phyloP scores from a whole-genome alignment of 257 asterid species.

The Nicotiana otophora region DNA sequence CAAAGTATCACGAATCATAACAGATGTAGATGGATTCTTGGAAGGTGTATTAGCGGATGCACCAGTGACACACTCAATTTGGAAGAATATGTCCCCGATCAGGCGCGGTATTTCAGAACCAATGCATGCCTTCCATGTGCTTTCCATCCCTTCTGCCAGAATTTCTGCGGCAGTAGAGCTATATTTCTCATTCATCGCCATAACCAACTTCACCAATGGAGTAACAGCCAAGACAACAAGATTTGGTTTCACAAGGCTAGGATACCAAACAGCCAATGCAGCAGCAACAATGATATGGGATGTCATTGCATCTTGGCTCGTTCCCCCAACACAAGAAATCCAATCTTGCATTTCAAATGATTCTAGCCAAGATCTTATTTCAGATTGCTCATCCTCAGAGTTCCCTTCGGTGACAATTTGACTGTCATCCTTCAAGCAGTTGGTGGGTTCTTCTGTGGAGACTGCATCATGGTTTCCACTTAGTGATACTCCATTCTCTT shows the following conservation, averaged over 20 bases:
- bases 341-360: slow-evolving; percentile 86
- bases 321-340: slow-evolving; percentile 88
- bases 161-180: slow-evolving; percentile 93
- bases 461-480: slow-evolving; percentile 29
- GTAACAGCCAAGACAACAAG: slow-evolving; percentile 64
- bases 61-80: slow-evolving; percentile 89
- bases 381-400: slow-evolving; percentile 49
- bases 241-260: slow-evolving; percentile 71
- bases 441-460: neutral
- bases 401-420: slow-evolving; percentile 28
- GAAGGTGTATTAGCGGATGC: slow-evolving; percentile 39
- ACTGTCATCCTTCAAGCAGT: slow-evolving; percentile 24
- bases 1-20: slow-evolving; percentile 58
- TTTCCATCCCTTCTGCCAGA: slow-evolving; percentile 98
- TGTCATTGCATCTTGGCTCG: slow-evolving; percentile 94
- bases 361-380: slow-evolving; percentile 75
- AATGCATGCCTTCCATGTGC: slow-evolving; percentile 80
- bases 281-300: slow-evolving; percentile 93
- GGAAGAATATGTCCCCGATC: slow-evolving; percentile 85
- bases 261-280: slow-evolving; percentile 94
- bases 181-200: slow-evolving; percentile 85
- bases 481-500: slow-evolving; percentile 28
- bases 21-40: slow-evolving; percentile 40
- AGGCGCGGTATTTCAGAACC: slow-evolving; percentile 71
- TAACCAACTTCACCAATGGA: slow-evolving; percentile 74